Percentiles rank a stretch among this genome's conserved stretches.
Conservation (phyloP, 257 asterid genomes). For the Thymus quinquecostatus region DNA sequence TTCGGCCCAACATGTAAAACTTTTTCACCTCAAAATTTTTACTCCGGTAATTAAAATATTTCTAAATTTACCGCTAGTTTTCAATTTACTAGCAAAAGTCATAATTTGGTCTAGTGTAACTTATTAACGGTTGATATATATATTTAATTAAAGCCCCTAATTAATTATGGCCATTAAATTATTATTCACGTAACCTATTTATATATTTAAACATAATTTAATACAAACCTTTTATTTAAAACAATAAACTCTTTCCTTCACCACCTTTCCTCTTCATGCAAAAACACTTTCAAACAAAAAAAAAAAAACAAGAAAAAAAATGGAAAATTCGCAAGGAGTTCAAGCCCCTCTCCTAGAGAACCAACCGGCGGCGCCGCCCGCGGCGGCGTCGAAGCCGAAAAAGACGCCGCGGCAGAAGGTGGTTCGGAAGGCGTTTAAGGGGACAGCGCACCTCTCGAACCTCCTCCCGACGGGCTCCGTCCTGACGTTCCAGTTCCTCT, state of each 20-base stretch:
- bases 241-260: constrained; percentile 4
- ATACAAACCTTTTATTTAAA: constrained; percentile 4
- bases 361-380: constrained; percentile 11
- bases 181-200: neutral
- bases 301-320: neutral
- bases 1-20: no score
- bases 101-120: neutral
- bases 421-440: constrained; percentile 72
- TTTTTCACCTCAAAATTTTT: no score
- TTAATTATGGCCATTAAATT: constrained; percentile 3
- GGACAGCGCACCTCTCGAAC: constrained; percentile 74
- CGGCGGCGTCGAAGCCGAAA: constrained; percentile 31
- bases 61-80: no score
- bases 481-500: constrained; percentile 66
- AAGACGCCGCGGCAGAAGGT: constrained; percentile 62
- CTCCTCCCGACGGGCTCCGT: constrained; percentile 96
- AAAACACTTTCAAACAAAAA: neutral
- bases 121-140: constrained; percentile 4
- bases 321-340: constrained; percentile 31
- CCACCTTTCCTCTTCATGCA: neutral
- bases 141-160: constrained; percentile 23
- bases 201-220: constrained; percentile 19
- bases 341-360: constrained; percentile 49
- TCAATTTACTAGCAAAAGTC: no score
- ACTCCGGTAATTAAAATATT: no score